Base-by-base conservation (phyloP, 2,329 filamentous ascomycete species). In the Pestalotiopsis fici region DNA sequence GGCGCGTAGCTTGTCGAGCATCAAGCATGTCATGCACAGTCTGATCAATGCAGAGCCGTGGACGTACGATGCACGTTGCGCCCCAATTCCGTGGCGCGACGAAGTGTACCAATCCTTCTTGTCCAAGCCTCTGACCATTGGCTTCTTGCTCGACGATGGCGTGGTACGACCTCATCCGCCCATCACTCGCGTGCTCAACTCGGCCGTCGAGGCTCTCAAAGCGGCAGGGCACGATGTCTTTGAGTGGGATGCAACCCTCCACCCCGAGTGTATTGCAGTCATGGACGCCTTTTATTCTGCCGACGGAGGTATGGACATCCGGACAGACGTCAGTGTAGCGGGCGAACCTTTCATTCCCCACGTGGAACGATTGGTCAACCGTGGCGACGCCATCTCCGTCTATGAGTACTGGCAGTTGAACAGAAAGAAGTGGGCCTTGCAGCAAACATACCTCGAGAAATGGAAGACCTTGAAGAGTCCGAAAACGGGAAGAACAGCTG, bases 401-500 rank as follows among this genome's bases (percentile, higher is more conserved):
- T 90, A 87, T 67, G 81, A 89, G 4, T 92, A 91, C 76, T 92
- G 89, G 90, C 88, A 91, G 71, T 80, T 92, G 6, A 91, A 91
- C 76, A 86, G 81, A 68, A 81, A 82, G 28, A 91, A 91, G 72
- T 66, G 81, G 28, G 79, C 78, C 0, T 78, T 83, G 3, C 87
- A 89, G 69, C 84, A 88, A 67, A 80, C 78, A 2, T 90, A 89
- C 66, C 80, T 90, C 1, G 83, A 88, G 61, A 86, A 88, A 67
- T 91, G 88, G 89, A 84, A 85, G 57, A 74, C 74, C 0, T 77
- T 80, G 0, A 78, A 72, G 18, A 86, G 83, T 2, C 73, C 79
- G 0, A 69, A 39, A 0, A 83, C 83, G 0, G 87, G 85, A 0
- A 78, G 77, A 4, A 70, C 73, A 0, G 85, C 88, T 0, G 89